phyloP scores from a whole-genome alignment of 2,329 filamentous ascomycete species.

The Aphanoascus verrucosus region DNA sequence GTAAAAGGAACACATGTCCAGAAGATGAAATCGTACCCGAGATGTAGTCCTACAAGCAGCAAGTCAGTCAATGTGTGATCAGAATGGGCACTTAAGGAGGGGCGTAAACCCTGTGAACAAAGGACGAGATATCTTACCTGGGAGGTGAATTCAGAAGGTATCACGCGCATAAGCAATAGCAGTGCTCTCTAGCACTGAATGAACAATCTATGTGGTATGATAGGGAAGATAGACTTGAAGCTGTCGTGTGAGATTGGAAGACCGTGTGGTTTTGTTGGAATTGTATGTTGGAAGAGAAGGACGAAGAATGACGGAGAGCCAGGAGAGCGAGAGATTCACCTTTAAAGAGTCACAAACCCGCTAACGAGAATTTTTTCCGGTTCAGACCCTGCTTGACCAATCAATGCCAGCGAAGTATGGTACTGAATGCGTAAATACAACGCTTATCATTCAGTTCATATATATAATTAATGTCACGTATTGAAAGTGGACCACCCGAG shows the following conservation, averaged over 20 bases:
- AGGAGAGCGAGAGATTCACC: not conserved
- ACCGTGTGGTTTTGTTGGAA: conserved; percentile 15
- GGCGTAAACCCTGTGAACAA: not conserved
- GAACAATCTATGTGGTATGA: conserved; percentile 7
- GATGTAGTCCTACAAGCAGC: conserved; percentile 48
- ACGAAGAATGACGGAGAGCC: conserved; percentile 3
- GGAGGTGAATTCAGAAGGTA: conserved; percentile 74
- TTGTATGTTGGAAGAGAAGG: not conserved
- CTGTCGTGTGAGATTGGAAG: conserved; percentile 15
- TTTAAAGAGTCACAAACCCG: not conserved
- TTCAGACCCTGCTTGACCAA: conserved; percentile 2
- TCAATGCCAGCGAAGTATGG: not conserved
- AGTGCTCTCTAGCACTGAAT: conserved; percentile 30
- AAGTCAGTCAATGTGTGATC: conserved; percentile 15
- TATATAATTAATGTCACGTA: not conserved
- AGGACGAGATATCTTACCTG: conserved; percentile 49
- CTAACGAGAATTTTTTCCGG: conserved; percentile 1
- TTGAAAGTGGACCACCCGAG: conserved; percentile 1
- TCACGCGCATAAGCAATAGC: conserved; percentile 72
- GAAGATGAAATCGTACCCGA: conserved; percentile 39
- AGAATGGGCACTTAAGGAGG: conserved; percentile 5
- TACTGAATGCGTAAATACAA: conserved; percentile 3
- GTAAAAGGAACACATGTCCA: not conserved
- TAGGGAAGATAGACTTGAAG: not conserved
- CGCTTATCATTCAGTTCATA: not conserved